Base-by-base conservation (phyloP, 768 basidiomycete genomes). In the Daedalea quercina region DNA sequence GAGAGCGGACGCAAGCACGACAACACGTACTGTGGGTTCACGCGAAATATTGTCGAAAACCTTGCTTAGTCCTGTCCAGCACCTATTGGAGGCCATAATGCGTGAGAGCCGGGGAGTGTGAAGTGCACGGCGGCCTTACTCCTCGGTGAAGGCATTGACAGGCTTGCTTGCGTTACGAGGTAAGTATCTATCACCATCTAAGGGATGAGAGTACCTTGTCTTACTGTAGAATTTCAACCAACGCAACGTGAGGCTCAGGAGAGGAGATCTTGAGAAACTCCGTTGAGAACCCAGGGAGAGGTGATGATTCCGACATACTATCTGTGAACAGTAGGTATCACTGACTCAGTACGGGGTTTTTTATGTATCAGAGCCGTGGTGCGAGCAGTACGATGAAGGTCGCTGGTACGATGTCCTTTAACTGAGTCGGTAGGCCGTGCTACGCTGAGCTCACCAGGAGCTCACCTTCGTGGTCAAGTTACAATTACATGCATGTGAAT, bases 1-100 rank as follows among this genome's bases (percentile, higher is more conserved):
- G 2, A 86, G 63, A 1, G 70, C 72, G 0, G 90, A 91, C 0
- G 85, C 81, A 0, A 95, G 69, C 0, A 95, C 87, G 4, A 90
- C 74, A 2, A 73, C 86, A 17, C 88, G 79, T 1, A 92, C 78
- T 26, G 83, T 79, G 48, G 77, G 62, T 69, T 82, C 65, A 53
- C 65, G 6, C 58, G 70, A 55, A 12, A 93, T 71, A 0, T 67
- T 62, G 45, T 84, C 78, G 58, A 94, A 86, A 0, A 81, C 73
- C 1, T 69, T 61, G 3, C 79, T 80, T 31, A 90, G 81, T 44
- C 85, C 85, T 22, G 67, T 67, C 90, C 90, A 94, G 63, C 86
- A 83, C 37, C 88, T 90, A 53, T 2, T 28, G 24, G 19, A 41
- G 12, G 4, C 42, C 22, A 33, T 17, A 51, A 19, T 31, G 4